These are phyloP conservation scores for Aspergillus oerlinghausenensis DNA, from an alignment of 2,329 filamentous ascomycete genomes.

Conservation along the genomic window DNA sequence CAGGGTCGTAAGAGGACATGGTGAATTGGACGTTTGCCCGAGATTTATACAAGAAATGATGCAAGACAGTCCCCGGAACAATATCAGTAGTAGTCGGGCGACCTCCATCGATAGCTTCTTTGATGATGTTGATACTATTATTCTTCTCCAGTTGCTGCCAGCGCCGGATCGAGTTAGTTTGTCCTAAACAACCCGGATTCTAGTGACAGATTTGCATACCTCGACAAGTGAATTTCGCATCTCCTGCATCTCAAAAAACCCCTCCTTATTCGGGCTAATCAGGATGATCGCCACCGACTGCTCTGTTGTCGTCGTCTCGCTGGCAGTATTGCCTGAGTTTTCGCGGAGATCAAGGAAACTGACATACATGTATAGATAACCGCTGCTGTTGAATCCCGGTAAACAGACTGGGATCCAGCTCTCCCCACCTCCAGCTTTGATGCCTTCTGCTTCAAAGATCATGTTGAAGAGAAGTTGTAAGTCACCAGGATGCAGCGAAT, in stretches of 20 bases:
- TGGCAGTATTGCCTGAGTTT: conserved; percentile 39
- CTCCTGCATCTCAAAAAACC: conserved; percentile 82
- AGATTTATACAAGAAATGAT: conserved; percentile 95
- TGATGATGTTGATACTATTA: conserved; percentile 70
- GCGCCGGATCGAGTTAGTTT: neutral
- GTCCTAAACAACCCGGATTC: neutral
- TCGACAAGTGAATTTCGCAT: conserved; percentile 60
- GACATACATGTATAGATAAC: conserved; percentile 98
- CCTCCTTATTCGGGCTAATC: conserved; percentile 88
- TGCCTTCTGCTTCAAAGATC: conserved; percentile 91
- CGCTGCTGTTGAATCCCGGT: conserved; percentile 93
- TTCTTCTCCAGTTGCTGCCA: conserved; percentile 67
- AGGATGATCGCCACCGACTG: conserved; percentile 84
- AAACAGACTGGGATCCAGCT: conserved; percentile 97
- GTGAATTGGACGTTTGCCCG: conserved; percentile 91
- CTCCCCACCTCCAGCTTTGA: conserved; percentile 89
- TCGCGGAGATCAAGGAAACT: conserved; percentile 73
- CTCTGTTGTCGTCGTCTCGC: conserved; percentile 48
- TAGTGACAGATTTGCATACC: conserved; percentile 31
- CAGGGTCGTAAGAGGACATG: conserved; percentile 74
- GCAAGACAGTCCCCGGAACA: conserved; percentile 71
- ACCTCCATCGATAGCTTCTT: conserved; percentile 63
- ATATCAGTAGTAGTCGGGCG: conserved; percentile 70
- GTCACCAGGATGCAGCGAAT: conserved; percentile 92
- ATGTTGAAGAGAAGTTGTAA: conserved; percentile 98